These are phyloP conservation scores for Lodderomyces orthopsilosis DNA, from an alignment of 1,139 yeast genomes.

Conservation along the genomic window DNA sequence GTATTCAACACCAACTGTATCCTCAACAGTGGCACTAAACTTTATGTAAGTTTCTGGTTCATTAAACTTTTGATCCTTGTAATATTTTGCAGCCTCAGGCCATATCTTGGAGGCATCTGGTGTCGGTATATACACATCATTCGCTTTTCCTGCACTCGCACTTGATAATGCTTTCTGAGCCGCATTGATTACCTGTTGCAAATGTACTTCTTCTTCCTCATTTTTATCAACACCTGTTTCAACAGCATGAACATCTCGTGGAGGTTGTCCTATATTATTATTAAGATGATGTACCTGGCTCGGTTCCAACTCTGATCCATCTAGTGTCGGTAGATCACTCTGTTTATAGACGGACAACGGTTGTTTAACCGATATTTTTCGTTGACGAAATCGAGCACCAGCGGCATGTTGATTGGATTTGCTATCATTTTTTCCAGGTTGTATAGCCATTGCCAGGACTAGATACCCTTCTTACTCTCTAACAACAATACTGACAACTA, in stretches of 20 bases:
- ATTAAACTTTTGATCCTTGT: conserved; percentile 56
- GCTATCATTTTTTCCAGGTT: conserved; percentile 29
- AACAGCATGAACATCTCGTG: conserved; percentile 81
- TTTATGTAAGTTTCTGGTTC: conserved; percentile 83
- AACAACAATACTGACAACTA: background rate
- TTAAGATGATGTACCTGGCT: conserved; percentile 44
- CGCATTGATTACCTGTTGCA: conserved; percentile 84
- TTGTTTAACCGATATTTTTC: conserved; percentile 89
- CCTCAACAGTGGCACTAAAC: conserved; percentile 93
- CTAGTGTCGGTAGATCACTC: conserved; percentile 75
- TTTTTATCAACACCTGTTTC: conserved; percentile 98
- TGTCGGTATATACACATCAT: conserved; percentile 79
- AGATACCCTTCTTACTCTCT: background rate
- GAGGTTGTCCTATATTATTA: conserved; percentile 44
- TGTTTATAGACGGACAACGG: conserved; percentile 78
- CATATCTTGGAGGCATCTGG: conserved; percentile 90
- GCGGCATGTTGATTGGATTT: conserved; percentile 37
- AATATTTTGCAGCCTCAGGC: conserved; percentile 73
- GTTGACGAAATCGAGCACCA: conserved; percentile 80
- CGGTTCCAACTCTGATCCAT: conserved; percentile 46
- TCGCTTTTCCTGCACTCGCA: conserved; percentile 26
- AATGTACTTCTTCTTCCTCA: conserved; percentile 95
- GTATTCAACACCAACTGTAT: conserved; percentile 81
- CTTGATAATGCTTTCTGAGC: conserved; percentile 57
- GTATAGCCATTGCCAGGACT: conserved; percentile 13